phyloP scores from a whole-genome alignment of 2,329 filamentous ascomycete species.

The Aureobasidium mangrovei region DNA sequence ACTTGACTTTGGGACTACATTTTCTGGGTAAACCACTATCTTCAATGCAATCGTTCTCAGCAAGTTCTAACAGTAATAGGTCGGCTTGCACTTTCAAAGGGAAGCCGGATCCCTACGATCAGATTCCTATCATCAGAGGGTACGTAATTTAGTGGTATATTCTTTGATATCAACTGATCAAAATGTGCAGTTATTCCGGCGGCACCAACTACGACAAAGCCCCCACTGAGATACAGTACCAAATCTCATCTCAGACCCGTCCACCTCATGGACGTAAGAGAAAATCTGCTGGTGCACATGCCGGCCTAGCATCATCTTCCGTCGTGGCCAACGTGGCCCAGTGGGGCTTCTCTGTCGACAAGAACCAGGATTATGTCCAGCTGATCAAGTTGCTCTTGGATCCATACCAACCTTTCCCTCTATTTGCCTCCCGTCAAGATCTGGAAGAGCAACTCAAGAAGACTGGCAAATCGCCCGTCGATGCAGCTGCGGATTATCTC shows the following conservation, averaged over 20 bases:
- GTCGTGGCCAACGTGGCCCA: constrained; percentile 35
- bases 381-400: constrained; percentile 82
- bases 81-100: constrained; percentile 67
- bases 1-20: constrained; percentile 75
- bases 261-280: not conserved
- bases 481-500: constrained; percentile 71
- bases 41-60: too few relatives aligned
- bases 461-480: constrained; percentile 66
- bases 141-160: constrained; percentile 11
- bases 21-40: constrained; percentile 33
- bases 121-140: constrained; percentile 74
- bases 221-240: constrained; percentile 56
- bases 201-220: constrained; percentile 82
- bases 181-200: constrained; percentile 55
- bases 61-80: not conserved
- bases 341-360: constrained; percentile 79
- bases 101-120: constrained; percentile 51
- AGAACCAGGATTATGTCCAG: constrained; percentile 64
- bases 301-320: not conserved
- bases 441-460: constrained; percentile 55
- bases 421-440: constrained; percentile 65
- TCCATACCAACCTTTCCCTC: constrained; percentile 68
- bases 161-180: not conserved
- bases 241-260: too few relatives aligned
- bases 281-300: not conserved